Conservation (phyloP, 352 stramenopile genomes). For the Globisporangium camurandrum region DNA sequence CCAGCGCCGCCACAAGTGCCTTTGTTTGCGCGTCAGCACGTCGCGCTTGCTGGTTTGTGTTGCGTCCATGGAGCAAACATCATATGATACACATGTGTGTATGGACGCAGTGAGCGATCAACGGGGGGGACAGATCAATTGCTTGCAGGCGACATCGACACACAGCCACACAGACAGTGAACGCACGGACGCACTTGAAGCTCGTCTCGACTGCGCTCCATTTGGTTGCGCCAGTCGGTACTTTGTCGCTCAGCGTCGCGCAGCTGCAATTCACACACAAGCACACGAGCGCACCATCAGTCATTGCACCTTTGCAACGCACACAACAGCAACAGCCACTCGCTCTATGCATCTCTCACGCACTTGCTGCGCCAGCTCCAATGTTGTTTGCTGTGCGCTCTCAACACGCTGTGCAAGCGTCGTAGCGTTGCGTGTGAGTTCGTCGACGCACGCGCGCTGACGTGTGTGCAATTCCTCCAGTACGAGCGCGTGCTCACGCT, state of each 20-base stretch:
- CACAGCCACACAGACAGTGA: neutral
- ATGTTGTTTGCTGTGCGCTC: slow-evolving; percentile 18
- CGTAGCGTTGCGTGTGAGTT: slow-evolving; percentile 35
- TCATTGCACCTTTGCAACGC: no score
- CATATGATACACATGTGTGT: neutral
- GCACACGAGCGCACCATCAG: neutral
- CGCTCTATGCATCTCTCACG: no score
- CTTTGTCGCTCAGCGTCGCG: slow-evolving; percentile 26
- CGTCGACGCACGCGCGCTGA: slow-evolving; percentile 39
- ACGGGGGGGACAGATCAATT: neutral
- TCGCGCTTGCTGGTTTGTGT: slow-evolving; percentile 9
- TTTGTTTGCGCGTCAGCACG: slow-evolving; percentile 10
- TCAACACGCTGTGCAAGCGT: slow-evolving; percentile 17
- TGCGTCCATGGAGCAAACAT: no score
- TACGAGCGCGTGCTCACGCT: slow-evolving; percentile 28
- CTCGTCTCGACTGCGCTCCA: slow-evolving; percentile 25
- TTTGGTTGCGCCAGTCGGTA: slow-evolving; percentile 30
- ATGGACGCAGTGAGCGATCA: no score
- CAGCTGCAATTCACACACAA: slow-evolving; percentile 12
- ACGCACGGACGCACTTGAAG: slow-evolving; percentile 21
- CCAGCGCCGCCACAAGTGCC: slow-evolving; percentile 7
- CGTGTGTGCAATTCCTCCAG: slow-evolving; percentile 35
- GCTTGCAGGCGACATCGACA: slow-evolving; percentile 1
- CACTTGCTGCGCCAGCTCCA: slow-evolving; percentile 27
- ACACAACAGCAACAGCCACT: no score